Evolutionary conservation across 2,329 filamentous ascomycete genomes (phyloP), one percentile per base, ranked within the genome.

Genomic region (Ophiocordyceps robertsii): DNA sequence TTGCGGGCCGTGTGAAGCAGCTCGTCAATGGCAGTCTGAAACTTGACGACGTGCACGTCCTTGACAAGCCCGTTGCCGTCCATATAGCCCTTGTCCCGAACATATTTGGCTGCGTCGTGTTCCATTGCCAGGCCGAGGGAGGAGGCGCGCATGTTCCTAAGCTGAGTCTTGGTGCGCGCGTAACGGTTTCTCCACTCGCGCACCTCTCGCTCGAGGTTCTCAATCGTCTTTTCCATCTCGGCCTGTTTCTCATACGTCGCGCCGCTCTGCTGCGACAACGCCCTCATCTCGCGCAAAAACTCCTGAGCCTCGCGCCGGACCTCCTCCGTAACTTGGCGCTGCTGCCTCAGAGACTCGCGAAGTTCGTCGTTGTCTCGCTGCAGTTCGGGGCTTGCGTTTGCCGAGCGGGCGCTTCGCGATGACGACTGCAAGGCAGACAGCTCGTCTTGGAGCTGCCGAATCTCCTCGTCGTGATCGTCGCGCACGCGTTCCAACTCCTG

Each of bases 21-120:
- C 54, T 96, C 90, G 56, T 98, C 90, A 47, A 98, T 84, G 19
- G 88, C 77, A 46, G 96, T 82, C 61, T 98, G 92, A 67, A 95
- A 96, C 56, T 86, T 89, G 40, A 90, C 95, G 50, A 98, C 79
- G 58, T 95, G 84, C 12, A 95, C 75, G 61, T 95, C 92, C 63
- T 85, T 89, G 52, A 98, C 79, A 19, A 92, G 61, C 6, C 92
- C 92, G 45, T 80, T 75, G 12, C 81, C 75, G 32, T 82, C 73
- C 19, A 76, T 73, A 49, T 92, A 81, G 24, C 72, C 77, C 54
- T 74, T 75, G 41, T 85, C 79, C 40, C 75, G 75, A 35, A 80
- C 63, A 48, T 80, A 75, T 49, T 73, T 76, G 40, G 74, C 76
- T n/a, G 80, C 79, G 50, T 90, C 81, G 46, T 82, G 75, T 8